These are phyloP conservation scores for Ichthyophthirius multifiliis DNA, from an alignment of 169 alveolate species.

Conservation along the genomic window DNA sequence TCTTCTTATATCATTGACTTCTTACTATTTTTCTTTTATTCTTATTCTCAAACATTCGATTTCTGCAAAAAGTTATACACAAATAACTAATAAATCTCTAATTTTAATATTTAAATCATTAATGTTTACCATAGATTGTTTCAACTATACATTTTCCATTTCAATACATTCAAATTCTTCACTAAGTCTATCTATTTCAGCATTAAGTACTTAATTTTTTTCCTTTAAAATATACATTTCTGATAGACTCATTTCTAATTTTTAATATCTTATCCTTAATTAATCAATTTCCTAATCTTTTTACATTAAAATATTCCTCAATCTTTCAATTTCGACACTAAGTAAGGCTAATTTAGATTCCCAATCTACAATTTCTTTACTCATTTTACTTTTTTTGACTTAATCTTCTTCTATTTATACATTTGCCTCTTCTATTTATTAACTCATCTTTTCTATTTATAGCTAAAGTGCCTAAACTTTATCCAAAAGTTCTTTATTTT, in stretches of 20 bases:
- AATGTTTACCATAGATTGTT: not conserved
- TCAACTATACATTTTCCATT: not conserved
- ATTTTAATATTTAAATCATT: not conserved
- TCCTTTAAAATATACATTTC: not conserved
- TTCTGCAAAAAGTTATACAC: conserved; percentile 11
- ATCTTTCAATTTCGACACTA: not conserved
- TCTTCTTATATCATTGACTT: conserved; percentile 17
- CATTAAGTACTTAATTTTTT: not conserved
- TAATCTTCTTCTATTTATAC: not conserved
- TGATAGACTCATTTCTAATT: not conserved
- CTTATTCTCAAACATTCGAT: conserved; percentile 10
- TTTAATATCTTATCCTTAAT: not conserved
- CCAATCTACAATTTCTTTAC: not conserved
- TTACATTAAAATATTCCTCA: not conserved
- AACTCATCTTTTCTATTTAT: not conserved
- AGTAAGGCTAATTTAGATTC: not conserved
- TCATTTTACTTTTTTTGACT: not conserved
- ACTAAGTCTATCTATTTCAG: not conserved
- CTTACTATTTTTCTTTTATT: conserved; percentile 7
- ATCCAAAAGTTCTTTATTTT: not conserved
- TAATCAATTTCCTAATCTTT: conserved; percentile 4
- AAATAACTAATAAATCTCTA: not conserved
- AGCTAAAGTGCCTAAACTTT: not conserved
- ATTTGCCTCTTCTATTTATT: not conserved
- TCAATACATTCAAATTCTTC: not conserved